Conservation (phyloP, 2,329 filamentous ascomycete genomes). For the Aspergillus calidoustus region DNA sequence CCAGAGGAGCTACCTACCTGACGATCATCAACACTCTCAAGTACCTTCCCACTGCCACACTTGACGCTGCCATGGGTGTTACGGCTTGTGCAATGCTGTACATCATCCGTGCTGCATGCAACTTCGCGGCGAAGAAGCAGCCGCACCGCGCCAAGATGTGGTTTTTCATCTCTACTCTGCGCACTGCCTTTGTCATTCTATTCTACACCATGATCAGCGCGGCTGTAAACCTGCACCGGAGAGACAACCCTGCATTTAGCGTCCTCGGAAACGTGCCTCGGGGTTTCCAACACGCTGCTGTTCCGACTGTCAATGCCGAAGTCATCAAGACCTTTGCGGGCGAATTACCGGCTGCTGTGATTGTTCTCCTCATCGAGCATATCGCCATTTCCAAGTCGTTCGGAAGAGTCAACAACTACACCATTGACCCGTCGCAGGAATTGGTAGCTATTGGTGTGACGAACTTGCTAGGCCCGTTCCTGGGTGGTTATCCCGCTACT, state of each 20-base stretch:
- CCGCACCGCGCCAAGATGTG: constrained; percentile 73
- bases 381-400: constrained; percentile 98
- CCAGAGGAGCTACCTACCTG: constrained; percentile 75
- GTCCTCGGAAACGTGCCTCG: constrained; percentile 79
- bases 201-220: constrained; percentile 92
- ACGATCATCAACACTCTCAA: constrained; percentile 85
- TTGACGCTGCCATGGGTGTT: constrained; percentile 91
- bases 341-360: constrained; percentile 82
- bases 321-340: constrained; percentile 71
- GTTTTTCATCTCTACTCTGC: constrained; percentile 90
- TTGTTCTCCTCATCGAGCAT: constrained; percentile 95
- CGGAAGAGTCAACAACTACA: constrained; percentile 93
- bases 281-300: constrained; percentile 80
- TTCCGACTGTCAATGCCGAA: constrained; percentile 68
- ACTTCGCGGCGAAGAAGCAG: constrained; percentile 67
- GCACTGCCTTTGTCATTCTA: constrained; percentile 88
- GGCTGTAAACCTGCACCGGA: constrained; percentile 74
- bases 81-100: constrained; percentile 80
- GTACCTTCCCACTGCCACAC: constrained; percentile 65
- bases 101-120: constrained; percentile 69
- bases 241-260: constrained; percentile 68
- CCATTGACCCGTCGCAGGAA: constrained; percentile 93
- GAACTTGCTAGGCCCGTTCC: constrained; percentile 87
- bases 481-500: constrained; percentile 89
- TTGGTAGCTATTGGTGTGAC: constrained; percentile 91